Conservation (phyloP, 1,284 basidiomycete species). For the Rhodotorula mucilaginosa region DNA sequence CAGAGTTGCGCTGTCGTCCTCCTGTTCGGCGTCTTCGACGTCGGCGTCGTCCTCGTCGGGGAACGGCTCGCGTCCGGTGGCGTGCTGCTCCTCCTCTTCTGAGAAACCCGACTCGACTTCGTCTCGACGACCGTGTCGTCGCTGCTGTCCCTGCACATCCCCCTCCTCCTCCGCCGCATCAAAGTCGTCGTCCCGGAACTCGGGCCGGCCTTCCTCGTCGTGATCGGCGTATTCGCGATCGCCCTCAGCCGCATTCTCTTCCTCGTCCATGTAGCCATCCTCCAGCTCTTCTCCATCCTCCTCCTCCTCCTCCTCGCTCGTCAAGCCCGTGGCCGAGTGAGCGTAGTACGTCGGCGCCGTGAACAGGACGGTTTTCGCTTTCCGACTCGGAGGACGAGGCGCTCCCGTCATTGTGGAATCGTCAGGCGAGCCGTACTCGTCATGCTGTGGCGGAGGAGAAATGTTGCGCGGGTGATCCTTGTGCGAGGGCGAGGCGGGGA, state of each 20-base stretch:
- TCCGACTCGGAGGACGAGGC: slow-evolving; percentile 22
- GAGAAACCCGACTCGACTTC: too few species aligned
- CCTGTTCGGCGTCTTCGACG: neutral
- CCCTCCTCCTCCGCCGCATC: slow-evolving; percentile 35
- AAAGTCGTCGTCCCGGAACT: neutral
- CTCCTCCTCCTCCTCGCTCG: slow-evolving; percentile 60
- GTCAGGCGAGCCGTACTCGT: neutral
- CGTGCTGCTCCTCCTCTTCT: too few species aligned
- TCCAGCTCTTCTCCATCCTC: slow-evolving; percentile 37
- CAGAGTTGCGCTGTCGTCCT: neutral
- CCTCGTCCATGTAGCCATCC: slow-evolving; percentile 28
- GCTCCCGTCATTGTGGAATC: neutral
- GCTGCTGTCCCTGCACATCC: too few species aligned
- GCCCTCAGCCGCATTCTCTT: slow-evolving; percentile 28
- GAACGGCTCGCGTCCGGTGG: neutral
- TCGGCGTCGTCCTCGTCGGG: neutral
- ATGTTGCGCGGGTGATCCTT: slow-evolving; percentile 44
- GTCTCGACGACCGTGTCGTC: too few species aligned
- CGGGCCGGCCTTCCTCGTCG: slow-evolving; percentile 26
- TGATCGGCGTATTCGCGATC: slow-evolving; percentile 41
- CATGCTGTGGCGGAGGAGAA: slow-evolving; percentile 20
- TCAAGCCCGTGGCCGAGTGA: slow-evolving; percentile 58
- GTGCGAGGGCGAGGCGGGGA: slow-evolving; percentile 42
- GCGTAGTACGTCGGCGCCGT: slow-evolving; percentile 56
- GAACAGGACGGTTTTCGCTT: slow-evolving; percentile 50